A percentile compares a stretch with the other conserved stretches of the same genome.
These are phyloP conservation scores for Corchorus capsularis DNA, from an alignment of 345 rosid species.

Conservation along the genomic window DNA sequence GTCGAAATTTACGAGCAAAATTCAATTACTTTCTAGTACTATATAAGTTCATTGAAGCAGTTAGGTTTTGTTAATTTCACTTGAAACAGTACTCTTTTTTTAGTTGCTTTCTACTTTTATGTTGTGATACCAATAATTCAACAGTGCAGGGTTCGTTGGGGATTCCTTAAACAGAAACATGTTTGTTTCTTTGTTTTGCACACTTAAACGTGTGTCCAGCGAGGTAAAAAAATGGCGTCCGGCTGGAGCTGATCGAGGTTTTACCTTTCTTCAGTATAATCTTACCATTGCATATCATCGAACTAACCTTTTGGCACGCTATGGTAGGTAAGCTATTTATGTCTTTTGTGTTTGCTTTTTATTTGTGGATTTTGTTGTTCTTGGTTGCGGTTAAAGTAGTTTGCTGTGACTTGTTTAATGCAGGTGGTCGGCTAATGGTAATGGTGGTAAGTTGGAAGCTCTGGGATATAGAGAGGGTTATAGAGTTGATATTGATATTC, in stretches of 20 bases:
- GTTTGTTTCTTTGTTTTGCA: constrained; percentile 88
- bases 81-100: too few relatives aligned
- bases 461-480: constrained; percentile 89
- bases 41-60: not conserved
- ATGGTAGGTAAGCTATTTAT: constrained; percentile 84
- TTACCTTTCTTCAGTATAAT: constrained; percentile 72
- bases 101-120: not conserved
- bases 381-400: not conserved
- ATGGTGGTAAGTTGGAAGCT: constrained; percentile 70
- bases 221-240: constrained; percentile 95
- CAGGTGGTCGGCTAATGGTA: constrained; percentile 73
- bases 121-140: constrained; percentile 26
- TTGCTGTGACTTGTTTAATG: constrained; percentile 20
- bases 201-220: constrained; percentile 53
- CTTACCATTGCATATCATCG: constrained; percentile 91
- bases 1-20: not conserved
- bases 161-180: constrained; percentile 95
- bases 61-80: constrained; percentile 2
- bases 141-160: constrained; percentile 92
- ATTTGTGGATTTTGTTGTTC: not conserved
- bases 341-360: not conserved
- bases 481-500: constrained; percentile 88
- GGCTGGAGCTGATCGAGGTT: constrained; percentile 93
- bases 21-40: not conserved
- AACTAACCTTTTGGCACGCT: constrained; percentile 85